Evolutionary conservation across 345 rosid genomes (phyloP).

Genomic region (Bruguiera gymnorhiza): DNA sequence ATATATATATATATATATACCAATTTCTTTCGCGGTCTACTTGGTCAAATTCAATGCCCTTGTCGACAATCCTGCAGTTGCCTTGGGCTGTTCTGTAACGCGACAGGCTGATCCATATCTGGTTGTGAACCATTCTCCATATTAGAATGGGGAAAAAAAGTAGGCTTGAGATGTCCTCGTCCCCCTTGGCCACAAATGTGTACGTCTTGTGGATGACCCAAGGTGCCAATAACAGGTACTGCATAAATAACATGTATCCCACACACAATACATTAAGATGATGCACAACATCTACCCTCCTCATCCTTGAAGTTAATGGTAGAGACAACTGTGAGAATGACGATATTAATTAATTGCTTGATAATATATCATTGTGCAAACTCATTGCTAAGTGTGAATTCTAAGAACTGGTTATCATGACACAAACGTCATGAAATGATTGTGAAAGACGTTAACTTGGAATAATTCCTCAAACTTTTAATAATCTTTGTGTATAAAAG

Average conservation of each 20-base stretch:
- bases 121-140: constrained; percentile 61
- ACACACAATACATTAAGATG: not conserved
- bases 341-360: no score
- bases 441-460: no score
- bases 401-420: no score
- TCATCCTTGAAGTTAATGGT: no score
- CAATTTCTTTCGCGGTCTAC: constrained; percentile 65
- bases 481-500: no score
- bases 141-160: constrained; percentile 40
- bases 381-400: no score
- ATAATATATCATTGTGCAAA: no score
- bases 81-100: constrained; percentile 65
- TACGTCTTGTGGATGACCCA: constrained; percentile 34
- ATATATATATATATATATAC: constrained; percentile 19
- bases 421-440: no score
- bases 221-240: constrained; percentile 54
- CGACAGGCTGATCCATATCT: constrained; percentile 59
- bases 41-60: constrained; percentile 70
- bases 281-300: not conserved
- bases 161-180: constrained; percentile 32
- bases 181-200: constrained; percentile 24
- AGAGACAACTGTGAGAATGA: no score
- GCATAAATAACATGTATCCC: not conserved
- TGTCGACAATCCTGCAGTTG: constrained; percentile 52
- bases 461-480: no score